phyloP scores from a whole-genome alignment of 1,284 basidiomycete species.

The Microstroma glucosiphilum region DNA sequence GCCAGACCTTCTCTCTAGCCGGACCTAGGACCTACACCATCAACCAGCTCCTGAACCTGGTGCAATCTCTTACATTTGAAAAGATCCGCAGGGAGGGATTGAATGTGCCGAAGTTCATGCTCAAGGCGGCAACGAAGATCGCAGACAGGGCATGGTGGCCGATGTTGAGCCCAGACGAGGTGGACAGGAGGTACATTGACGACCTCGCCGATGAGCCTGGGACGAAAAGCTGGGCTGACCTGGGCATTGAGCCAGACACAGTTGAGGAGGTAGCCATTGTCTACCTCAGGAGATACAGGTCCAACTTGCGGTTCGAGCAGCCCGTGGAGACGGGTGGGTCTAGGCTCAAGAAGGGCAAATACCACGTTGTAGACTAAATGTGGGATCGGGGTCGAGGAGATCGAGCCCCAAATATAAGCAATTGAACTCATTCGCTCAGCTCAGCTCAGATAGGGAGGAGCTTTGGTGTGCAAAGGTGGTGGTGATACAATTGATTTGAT shows the following conservation, averaged over 20 bases:
- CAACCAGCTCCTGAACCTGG: constrained; percentile 75
- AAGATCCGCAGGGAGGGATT: constrained; percentile 60
- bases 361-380: constrained; percentile 16
- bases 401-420: too few relatives aligned
- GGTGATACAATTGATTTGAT: too few relatives aligned
- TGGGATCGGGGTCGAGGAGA: not conserved
- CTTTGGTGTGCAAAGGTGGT: too few relatives aligned
- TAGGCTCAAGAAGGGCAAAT: constrained; percentile 30
- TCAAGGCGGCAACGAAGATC: constrained; percentile 62
- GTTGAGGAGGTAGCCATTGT: constrained; percentile 85
- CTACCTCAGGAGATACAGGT: constrained; percentile 83
- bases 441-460: too few relatives aligned
- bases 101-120: constrained; percentile 70
- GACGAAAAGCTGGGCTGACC: constrained; percentile 57
- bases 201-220: constrained; percentile 55
- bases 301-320: constrained; percentile 56
- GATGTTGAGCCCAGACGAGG: constrained; percentile 81
- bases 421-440: too few relatives aligned
- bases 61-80: constrained; percentile 72
- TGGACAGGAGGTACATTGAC: constrained; percentile 77
- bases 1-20: constrained; percentile 70
- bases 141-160: constrained; percentile 86
- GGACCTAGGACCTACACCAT: constrained; percentile 82
- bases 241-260: constrained; percentile 65
- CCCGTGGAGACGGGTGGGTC: constrained; percentile 51